Conservation (phyloP, 192 early-diverging fungal genomes). For the Coemansia sp. region DNA sequence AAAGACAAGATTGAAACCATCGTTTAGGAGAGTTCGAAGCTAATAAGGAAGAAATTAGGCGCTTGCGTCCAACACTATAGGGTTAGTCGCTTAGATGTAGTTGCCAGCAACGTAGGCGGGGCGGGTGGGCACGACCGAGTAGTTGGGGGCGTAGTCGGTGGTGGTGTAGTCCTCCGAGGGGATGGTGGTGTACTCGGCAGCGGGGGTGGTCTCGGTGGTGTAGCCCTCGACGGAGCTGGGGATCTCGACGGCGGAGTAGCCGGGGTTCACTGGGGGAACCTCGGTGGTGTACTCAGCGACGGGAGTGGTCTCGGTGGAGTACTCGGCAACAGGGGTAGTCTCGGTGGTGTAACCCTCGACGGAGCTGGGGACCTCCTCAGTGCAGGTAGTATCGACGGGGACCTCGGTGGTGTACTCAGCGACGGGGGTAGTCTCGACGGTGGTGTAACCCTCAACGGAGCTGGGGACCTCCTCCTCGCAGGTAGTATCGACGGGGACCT, state of each 20-base stretch:
- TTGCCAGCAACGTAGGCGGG: constrained; percentile 23
- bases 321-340: background rate
- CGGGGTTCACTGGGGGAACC: background rate
- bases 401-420: background rate
- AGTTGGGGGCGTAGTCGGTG: background rate
- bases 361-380: background rate
- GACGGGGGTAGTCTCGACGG: background rate
- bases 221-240: background rate
- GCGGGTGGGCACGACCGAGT: constrained; percentile 2
- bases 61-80: constrained; percentile 12
- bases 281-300: background rate
- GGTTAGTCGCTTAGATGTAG: constrained; percentile 29
- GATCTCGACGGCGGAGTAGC: background rate
- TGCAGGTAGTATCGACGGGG: constrained; percentile 6
- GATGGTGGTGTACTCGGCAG: constrained; percentile 6
- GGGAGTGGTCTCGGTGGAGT: constrained; percentile 1
- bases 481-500: background rate
- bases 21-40: no score
- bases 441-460: background rate
- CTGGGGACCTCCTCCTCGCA: background rate
- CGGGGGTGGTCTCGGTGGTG: background rate
- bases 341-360: background rate
- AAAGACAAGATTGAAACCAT: constrained; percentile 13
- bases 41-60: constrained; percentile 25
- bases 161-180: background rate